Conservation (phyloP, 1,284 basidiomycete genomes). For the Rugosomyces carneus region DNA sequence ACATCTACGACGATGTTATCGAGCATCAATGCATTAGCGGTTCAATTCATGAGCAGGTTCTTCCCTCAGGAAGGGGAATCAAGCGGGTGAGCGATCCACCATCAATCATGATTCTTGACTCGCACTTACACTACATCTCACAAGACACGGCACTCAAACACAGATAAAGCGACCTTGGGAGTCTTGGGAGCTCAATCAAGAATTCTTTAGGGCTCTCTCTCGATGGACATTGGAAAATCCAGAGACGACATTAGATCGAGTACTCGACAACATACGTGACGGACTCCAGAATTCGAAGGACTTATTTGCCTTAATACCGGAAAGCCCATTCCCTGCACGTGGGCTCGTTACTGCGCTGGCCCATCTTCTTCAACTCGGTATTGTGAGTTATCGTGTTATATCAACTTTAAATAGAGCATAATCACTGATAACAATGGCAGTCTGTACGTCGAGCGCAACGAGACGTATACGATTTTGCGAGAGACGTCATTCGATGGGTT, state of each 20-base stretch:
- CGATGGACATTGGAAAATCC: conserved; percentile 4
- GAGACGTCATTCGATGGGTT: no score
- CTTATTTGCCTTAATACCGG: conserved; percentile 5
- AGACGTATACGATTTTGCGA: neutral
- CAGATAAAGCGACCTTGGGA: conserved; percentile 3
- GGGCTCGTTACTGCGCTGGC: neutral
- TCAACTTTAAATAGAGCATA: no score
- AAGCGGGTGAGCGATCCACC: no score
- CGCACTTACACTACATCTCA: no score
- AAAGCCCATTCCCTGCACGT: neutral
- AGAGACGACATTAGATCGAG: conserved; percentile 1
- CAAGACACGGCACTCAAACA: no score
- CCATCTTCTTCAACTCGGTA: conserved; percentile 12
- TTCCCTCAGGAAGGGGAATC: no score
- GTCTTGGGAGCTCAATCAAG: conserved; percentile 2
- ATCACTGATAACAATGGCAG: neutral
- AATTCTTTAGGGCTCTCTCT: neutral
- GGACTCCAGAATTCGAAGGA: neutral
- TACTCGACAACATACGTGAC: neutral
- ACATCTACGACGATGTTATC: no score
- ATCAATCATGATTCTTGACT: no score
- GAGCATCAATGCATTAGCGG: no score
- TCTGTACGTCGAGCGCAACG: neutral
- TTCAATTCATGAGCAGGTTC: no score
- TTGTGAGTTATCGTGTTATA: conserved; percentile 5